These are phyloP conservation scores for Mycena metata DNA, from an alignment of 768 basidiomycete species.

Conservation along the genomic window DNA sequence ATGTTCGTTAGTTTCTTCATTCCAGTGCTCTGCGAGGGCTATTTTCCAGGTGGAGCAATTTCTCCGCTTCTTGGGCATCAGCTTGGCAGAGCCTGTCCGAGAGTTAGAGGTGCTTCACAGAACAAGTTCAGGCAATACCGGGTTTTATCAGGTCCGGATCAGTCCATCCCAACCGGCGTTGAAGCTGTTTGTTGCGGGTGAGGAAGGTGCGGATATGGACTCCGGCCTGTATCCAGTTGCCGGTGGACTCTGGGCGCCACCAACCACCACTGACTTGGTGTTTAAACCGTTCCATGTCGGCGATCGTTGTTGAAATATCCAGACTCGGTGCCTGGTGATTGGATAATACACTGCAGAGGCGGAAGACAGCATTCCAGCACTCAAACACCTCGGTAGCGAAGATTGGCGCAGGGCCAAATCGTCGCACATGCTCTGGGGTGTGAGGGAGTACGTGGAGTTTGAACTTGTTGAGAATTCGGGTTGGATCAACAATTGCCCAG, in stretches of 20 bases:
- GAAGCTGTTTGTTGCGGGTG: neutral
- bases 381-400: neutral
- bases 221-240: slow-evolving; percentile 25
- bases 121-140: too few relatives aligned
- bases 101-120: too few relatives aligned
- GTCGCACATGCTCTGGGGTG: neutral
- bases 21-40: too few relatives aligned
- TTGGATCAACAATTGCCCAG: slow-evolving; percentile 48
- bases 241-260: slow-evolving; percentile 34
- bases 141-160: neutral
- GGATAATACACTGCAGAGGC: slow-evolving; percentile 48
- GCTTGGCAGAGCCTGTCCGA: too few relatives aligned
- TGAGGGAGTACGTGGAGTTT: slow-evolving; percentile 50
- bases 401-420: neutral
- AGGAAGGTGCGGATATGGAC: slow-evolving; percentile 12
- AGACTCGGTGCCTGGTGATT: slow-evolving; percentile 55
- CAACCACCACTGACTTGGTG: slow-evolving; percentile 51
- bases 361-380: slow-evolving; percentile 52
- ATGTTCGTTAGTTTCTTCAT: too few relatives aligned
- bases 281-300: slow-evolving; percentile 47
- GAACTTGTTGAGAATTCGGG: slow-evolving; percentile 47
- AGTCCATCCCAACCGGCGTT: slow-evolving; percentile 38
- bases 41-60: too few relatives aligned
- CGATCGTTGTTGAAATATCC: slow-evolving; percentile 47
- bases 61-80: too few relatives aligned